A percentile compares a stretch with the other conserved stretches of the same genome.
Evolutionary conservation across 768 basidiomycete genomes (phyloP).

Genomic region (Kwoniella dendrophila): DNA sequence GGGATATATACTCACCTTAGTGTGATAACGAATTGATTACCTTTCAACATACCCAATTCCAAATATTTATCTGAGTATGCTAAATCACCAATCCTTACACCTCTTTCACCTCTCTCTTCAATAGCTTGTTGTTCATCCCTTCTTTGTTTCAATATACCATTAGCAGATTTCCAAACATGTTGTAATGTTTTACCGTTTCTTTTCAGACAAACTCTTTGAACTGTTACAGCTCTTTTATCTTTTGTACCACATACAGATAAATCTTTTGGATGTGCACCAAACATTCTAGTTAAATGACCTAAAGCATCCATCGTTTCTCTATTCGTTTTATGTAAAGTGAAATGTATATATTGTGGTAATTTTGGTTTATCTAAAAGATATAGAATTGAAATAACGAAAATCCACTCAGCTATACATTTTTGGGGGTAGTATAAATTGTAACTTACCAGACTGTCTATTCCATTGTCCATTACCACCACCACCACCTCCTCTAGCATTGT

Average conservation of each 20-base stretch:
- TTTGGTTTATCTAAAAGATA: conserved; percentile 20
- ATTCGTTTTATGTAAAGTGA: conserved; percentile 95
- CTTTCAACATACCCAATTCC: conserved; percentile 94
- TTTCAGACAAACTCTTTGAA: conserved; percentile 71
- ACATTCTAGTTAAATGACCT: conserved; percentile 70
- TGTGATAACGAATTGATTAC: conserved; percentile 93
- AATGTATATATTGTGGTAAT: conserved; percentile 78
- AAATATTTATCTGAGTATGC: conserved; percentile 78
- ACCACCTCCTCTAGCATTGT: no score
- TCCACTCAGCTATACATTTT: not conserved
- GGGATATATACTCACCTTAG: conserved; percentile 65
- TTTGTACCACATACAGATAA: conserved; percentile 93
- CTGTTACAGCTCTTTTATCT: conserved; percentile 95
- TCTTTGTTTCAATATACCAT: conserved; percentile 64
- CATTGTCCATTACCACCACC: not conserved
- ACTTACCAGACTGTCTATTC: conserved; percentile 9
- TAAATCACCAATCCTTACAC: conserved; percentile 83
- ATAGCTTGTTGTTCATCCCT: conserved; percentile 65
- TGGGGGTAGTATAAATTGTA: not conserved
- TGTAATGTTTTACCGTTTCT: conserved; percentile 63
- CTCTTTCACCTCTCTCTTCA: conserved; percentile 79
- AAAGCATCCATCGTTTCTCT: conserved; percentile 96
- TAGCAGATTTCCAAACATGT: conserved; percentile 80
- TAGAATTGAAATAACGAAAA: not conserved
- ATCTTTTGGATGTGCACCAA: conserved; percentile 78